phyloP scores from a whole-genome alignment of 345 rosid species.

The Salix caprea region DNA sequence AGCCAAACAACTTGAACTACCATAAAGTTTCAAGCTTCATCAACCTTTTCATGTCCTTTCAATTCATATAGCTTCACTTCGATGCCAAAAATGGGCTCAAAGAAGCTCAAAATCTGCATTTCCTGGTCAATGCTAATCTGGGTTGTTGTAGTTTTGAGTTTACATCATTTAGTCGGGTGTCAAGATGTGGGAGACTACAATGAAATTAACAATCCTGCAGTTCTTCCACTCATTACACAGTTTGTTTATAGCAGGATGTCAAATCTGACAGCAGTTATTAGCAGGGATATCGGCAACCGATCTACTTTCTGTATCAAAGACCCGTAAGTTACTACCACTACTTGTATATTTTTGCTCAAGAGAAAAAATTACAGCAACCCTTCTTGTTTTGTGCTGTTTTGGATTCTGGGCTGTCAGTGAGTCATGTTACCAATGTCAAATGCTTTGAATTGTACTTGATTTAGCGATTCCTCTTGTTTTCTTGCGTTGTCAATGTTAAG shows the following conservation, averaged over 20 bases:
- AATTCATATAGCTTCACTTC: neutral
- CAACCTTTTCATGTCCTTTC: neutral
- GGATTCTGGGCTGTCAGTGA: neutral
- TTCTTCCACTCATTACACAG: conserved; percentile 44
- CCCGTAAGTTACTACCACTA: conserved; percentile 44
- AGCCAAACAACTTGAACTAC: neutral
- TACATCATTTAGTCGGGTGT: conserved; percentile 29
- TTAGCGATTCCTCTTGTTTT: neutral
- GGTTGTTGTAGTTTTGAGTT: conserved; percentile 39
- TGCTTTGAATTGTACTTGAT: neutral
- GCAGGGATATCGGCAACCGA: conserved; percentile 38
- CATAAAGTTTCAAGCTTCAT: neutral
- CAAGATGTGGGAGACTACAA: conserved; percentile 53
- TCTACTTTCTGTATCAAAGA: conserved; percentile 70
- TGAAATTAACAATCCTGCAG: conserved; percentile 45
- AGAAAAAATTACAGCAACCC: neutral
- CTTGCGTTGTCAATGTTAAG: neutral
- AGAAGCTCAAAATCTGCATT: conserved; percentile 26
- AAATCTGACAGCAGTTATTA: conserved; percentile 51
- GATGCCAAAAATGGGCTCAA: conserved; percentile 28
- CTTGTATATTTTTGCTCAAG: neutral
- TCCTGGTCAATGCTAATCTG: conserved; percentile 36
- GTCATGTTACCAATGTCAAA: neutral
- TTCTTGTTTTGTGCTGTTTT: neutral
- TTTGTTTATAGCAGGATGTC: conserved; percentile 42